phyloP scores from a whole-genome alignment of 2,329 filamentous ascomycete genomes.

The Diplocarpon rosae region DNA sequence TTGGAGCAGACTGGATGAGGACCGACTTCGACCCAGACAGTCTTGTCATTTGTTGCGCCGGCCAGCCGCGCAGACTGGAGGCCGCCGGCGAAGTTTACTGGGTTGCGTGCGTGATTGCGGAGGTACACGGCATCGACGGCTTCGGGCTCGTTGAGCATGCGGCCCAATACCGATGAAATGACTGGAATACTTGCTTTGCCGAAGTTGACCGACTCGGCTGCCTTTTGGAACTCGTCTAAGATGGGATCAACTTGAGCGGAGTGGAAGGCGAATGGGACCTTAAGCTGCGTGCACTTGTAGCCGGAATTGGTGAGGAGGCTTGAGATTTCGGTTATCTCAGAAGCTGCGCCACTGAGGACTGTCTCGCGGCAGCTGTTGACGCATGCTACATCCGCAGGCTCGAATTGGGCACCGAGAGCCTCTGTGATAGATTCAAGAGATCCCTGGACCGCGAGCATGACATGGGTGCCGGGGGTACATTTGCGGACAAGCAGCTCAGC shows the following conservation, averaged over 20 bases:
- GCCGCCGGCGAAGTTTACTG: slow-evolving; percentile 58
- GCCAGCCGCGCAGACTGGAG: slow-evolving; percentile 39
- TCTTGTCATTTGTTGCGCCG: slow-evolving; percentile 26
- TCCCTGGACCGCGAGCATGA: slow-evolving; percentile 34
- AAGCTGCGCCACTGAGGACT: slow-evolving; percentile 52
- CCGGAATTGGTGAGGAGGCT: slow-evolving; percentile 37
- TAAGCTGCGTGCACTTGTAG: slow-evolving; percentile 51
- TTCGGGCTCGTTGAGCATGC: slow-evolving; percentile 45
- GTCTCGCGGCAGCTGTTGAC: slow-evolving; percentile 67
- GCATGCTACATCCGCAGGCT: slow-evolving; percentile 43
- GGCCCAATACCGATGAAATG: slow-evolving; percentile 55
- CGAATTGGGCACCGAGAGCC: slow-evolving; percentile 40
- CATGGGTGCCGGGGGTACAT: slow-evolving; percentile 10
- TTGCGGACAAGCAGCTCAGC: slow-evolving; percentile 31
- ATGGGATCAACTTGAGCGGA: slow-evolving; percentile 55
- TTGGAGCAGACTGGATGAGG: slow-evolving; percentile 59
- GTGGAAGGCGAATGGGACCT: slow-evolving; percentile 58
- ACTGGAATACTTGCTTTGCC: slow-evolving; percentile 46
- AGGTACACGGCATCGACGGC: slow-evolving; percentile 52
- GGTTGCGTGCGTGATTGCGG: slow-evolving; percentile 51
- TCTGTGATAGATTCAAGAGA: slow-evolving; percentile 31
- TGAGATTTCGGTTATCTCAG: slow-evolving; percentile 42
- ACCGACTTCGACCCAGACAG: slow-evolving; percentile 63
- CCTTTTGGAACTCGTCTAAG: slow-evolving; percentile 45
- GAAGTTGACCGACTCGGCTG: slow-evolving; percentile 43